phyloP scores from a whole-genome alignment of 176 grass and related monocot species.

The Avena sativa region DNA sequence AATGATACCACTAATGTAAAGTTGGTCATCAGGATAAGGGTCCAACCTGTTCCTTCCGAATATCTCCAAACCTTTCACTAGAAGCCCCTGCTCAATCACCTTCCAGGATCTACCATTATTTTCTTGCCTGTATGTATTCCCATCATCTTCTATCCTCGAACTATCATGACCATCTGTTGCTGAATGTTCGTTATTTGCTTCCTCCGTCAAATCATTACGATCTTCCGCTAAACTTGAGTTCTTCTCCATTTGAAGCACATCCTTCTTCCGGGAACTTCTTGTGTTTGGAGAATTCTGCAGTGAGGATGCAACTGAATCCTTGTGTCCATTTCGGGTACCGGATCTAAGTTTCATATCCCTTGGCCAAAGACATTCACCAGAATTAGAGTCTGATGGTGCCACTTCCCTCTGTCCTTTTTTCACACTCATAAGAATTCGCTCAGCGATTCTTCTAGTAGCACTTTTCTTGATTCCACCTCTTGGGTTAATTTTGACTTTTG shows the following conservation, averaged over 20 bases:
- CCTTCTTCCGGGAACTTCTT: constrained; percentile 63
- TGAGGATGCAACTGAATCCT: constrained; percentile 60
- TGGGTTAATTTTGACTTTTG: constrained; percentile 61
- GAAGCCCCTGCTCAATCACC: constrained; percentile 84
- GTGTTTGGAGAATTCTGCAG: constrained; percentile 59
- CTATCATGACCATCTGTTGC: constrained; percentile 61
- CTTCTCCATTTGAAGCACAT: constrained; percentile 48
- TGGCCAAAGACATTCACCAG: constrained; percentile 56
- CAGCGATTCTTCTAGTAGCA: constrained; percentile 76
- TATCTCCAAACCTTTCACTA: constrained; percentile 91
- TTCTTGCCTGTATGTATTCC: constrained; percentile 67
- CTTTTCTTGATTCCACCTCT: constrained; percentile 74
- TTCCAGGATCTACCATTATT: constrained; percentile 69
- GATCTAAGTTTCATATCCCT: constrained; percentile 84
- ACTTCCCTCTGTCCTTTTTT: constrained; percentile 75
- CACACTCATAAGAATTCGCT: constrained; percentile 82
- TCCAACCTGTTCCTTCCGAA: constrained; percentile 83
- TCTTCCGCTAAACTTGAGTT: constrained; percentile 49
- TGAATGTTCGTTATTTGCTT: constrained; percentile 54
- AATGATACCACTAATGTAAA: constrained; percentile 18
- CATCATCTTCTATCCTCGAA: constrained; percentile 77
- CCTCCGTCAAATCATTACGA: constrained; percentile 62
- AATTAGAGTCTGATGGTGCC: constrained; percentile 63
- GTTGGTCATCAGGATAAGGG: background rate
- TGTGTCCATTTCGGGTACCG: constrained; percentile 58